Percentiles rank a stretch among this genome's conserved stretches.
phyloP scores from a whole-genome alignment of 202 grass and related monocot genomes.

The Setaria italica region DNA sequence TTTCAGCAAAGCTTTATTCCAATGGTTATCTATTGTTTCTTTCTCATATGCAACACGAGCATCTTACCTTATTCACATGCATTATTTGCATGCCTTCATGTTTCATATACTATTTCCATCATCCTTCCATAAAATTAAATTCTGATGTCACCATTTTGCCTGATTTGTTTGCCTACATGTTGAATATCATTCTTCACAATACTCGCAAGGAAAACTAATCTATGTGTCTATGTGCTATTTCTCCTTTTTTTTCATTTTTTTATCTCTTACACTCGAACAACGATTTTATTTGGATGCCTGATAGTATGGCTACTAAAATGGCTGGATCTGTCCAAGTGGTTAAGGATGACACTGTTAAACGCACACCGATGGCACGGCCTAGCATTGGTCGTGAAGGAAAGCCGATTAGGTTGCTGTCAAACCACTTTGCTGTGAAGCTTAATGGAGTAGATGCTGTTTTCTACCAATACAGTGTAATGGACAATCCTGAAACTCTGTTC shows the following conservation, averaged over 20 bases:
- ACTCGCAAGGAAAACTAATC: slow-evolving; percentile 2
- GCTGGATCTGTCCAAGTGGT: slow-evolving; percentile 43
- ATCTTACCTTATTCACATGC: slow-evolving; percentile 5
- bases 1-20: slow-evolving; percentile 31
- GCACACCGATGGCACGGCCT: slow-evolving; percentile 57
- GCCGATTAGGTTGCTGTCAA: slow-evolving; percentile 70
- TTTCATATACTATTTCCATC: neutral
- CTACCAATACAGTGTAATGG: slow-evolving; percentile 88
- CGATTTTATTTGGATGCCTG: slow-evolving; percentile 29
- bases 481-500: neutral
- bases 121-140: neutral
- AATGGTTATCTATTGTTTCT: neutral
- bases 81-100: slow-evolving; percentile 3
- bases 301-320: slow-evolving; percentile 40
- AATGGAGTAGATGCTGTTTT: slow-evolving; percentile 66
- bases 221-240: neutral
- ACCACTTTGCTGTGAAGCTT: slow-evolving; percentile 83
- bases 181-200: neutral
- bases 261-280: neutral
- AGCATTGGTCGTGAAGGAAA: slow-evolving; percentile 66
- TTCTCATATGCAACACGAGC: neutral
- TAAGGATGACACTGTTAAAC: slow-evolving; percentile 43
- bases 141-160: slow-evolving; percentile 9
- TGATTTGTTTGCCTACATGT: neutral
- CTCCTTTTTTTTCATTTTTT: neutral